Conservation (phyloP, 345 rosid species). For the Dipteronia dyeriana region DNA sequence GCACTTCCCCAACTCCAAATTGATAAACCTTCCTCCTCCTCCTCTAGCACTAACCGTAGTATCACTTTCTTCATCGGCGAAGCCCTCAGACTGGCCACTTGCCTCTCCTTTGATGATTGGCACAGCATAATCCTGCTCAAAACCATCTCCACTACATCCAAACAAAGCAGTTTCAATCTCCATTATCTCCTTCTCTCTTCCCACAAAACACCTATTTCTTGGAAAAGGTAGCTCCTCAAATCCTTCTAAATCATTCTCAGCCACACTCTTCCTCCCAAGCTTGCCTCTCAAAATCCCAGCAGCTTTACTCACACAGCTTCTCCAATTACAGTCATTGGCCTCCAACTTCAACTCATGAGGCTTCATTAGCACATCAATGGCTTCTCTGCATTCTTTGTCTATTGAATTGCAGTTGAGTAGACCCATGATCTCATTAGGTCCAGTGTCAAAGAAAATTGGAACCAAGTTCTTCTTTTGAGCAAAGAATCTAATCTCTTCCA, state of each 20-base stretch:
- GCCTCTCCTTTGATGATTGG: slow-evolving; percentile 59
- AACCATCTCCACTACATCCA: slow-evolving; percentile 52
- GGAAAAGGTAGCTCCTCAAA: slow-evolving; percentile 77
- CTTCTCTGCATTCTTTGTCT: slow-evolving; percentile 76
- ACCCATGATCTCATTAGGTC: slow-evolving; percentile 56
- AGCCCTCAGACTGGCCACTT: slow-evolving; percentile 78
- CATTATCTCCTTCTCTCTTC: slow-evolving; percentile 73
- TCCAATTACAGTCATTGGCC: slow-evolving; percentile 79
- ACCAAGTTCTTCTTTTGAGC: slow-evolving; percentile 89
- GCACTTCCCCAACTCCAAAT: slow-evolving; percentile 67
- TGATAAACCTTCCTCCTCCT: slow-evolving; percentile 65
- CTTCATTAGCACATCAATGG: slow-evolving; percentile 74
- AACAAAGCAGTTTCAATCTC: slow-evolving; percentile 80
- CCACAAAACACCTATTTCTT: slow-evolving; percentile 65
- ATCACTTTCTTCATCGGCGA: slow-evolving; percentile 79
- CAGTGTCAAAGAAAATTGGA: slow-evolving; percentile 75
- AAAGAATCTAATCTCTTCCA: slow-evolving; percentile 87
- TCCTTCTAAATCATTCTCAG: slow-evolving; percentile 48
- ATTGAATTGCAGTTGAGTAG: slow-evolving; percentile 65
- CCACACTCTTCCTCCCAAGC: slow-evolving; percentile 83
- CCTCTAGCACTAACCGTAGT: slow-evolving; percentile 30
- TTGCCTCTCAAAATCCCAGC: slow-evolving; percentile 55
- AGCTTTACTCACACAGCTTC: slow-evolving; percentile 65
- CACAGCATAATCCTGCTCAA: slow-evolving; percentile 47
- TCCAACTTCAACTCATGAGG: slow-evolving; percentile 79